Evolutionary conservation across 139 green algal species (phyloP).

Genomic region (Tetraselmis chui): DNA sequence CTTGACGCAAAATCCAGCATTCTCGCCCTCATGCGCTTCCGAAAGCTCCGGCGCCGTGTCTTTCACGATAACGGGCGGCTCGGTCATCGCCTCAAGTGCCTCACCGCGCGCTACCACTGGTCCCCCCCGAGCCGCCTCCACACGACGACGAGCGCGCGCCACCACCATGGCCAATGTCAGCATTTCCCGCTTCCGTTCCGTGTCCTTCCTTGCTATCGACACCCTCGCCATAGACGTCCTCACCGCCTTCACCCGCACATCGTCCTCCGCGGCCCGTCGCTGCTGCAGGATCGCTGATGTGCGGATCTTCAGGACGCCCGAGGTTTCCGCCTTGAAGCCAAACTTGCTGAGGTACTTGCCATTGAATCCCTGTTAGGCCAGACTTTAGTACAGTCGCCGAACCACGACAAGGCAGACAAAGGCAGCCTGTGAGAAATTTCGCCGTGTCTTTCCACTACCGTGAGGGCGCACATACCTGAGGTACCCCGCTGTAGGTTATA

Average conservation of each 20-base stretch:
- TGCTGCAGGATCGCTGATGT: slow-evolving; percentile 43
- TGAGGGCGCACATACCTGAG: not conserved
- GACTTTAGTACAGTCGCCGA: too few species aligned
- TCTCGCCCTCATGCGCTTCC: slow-evolving; percentile 27
- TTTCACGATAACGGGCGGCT: slow-evolving; percentile 27
- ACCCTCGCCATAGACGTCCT: not conserved
- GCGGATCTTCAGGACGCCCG: slow-evolving; percentile 42
- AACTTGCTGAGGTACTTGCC: slow-evolving; percentile 44
- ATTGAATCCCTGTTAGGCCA: slow-evolving; percentile 2
- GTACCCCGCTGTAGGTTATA: slow-evolving; percentile 20
- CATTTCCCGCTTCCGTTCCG: slow-evolving; percentile 10
- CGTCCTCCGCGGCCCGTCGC: slow-evolving; percentile 19
- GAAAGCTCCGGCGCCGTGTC: slow-evolving; percentile 17
- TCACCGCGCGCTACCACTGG: slow-evolving; percentile 35
- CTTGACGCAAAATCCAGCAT: slow-evolving; percentile 25
- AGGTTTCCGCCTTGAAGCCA: slow-evolving; percentile 41
- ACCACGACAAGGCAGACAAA: too few species aligned
- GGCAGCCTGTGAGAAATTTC: too few species aligned
- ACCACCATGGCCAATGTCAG: slow-evolving; percentile 37
- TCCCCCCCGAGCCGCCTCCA: slow-evolving; percentile 31
- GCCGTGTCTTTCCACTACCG: too few species aligned
- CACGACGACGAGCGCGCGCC: slow-evolving; percentile 26
- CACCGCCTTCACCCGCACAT: slow-evolving; percentile 18
- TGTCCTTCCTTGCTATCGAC: not conserved
- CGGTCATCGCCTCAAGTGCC: slow-evolving; percentile 16